Percentiles rank a stretch among this genome's conserved stretches.
phyloP scores from a whole-genome alignment of 2,329 filamentous ascomycete species.

The Tolypocladium pustulatum region DNA sequence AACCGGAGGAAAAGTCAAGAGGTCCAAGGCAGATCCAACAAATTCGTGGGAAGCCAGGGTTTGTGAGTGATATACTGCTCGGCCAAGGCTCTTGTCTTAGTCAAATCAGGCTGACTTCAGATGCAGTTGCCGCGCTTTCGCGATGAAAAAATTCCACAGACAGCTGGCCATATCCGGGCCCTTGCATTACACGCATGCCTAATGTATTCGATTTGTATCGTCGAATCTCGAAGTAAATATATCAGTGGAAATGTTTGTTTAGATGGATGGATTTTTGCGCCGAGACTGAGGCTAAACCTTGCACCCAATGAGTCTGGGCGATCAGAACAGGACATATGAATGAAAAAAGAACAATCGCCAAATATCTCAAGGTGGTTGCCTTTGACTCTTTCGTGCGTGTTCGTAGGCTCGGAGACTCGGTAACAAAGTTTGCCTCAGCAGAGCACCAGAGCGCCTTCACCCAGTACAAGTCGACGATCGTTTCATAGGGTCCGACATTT shows the following conservation, averaged over 20 bases:
- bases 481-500: no score
- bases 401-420: no score
- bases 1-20: neutral
- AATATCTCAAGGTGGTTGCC: no score
- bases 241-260: neutral
- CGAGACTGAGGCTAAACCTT: neutral
- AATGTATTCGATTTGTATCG: neutral
- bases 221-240: neutral
- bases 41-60: neutral
- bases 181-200: neutral
- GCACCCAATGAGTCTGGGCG: neutral
- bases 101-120: neutral
- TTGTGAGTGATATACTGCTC: neutral
- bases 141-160: neutral
- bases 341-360: no score
- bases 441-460: no score
- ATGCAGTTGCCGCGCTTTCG: neutral
- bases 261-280: neutral
- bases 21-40: neutral
- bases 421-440: no score
- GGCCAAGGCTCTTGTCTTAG: neutral
- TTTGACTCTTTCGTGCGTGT: no score
- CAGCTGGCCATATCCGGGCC: neutral
- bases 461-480: no score
- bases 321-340: neutral